Evolutionary conservation across 2,329 filamentous ascomycete species (phyloP), one percentile per base, ranked within the genome.

Genomic region (Beauveria scarabaeidicola): DNA sequence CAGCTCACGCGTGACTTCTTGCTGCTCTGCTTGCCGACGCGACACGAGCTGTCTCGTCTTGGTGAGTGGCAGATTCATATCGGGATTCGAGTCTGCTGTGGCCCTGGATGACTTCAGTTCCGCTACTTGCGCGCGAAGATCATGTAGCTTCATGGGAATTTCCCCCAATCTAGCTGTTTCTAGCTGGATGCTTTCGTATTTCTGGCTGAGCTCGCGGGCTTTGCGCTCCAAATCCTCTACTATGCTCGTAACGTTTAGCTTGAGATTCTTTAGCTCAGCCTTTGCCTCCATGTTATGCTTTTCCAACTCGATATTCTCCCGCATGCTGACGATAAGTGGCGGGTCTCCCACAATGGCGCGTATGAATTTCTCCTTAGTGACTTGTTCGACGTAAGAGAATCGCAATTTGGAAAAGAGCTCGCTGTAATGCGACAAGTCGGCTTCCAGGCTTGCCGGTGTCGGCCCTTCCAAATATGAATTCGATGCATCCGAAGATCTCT

Each of bases 321-420:
- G 82, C 47, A 87, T 84, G 44, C 87, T 87, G 61, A 96, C 89
- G 50, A 97, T 88, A 17, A 92, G 80, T 0, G 93, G 94, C 52
- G 92, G 91, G 63, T 96, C 90, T 63, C 90, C 91, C 17, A 95
- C 91, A 66, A 97, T 95, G 64, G 90, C 87, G 65, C 91, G 90
- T 58, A 99, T 87, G 73, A 97, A 97, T 69, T 96, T 96, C 73
- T 99, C 94, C 75, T 97, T 99, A 48, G 93, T 97, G 63, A 97
- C 91, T 78, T 97, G 94, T 75, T 99, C 94, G 66, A 97, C 89
- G 74, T 97, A 97, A 64, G 90, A 95, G 78, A 97, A 97, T 66
- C 93, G 90, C 43, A 97, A 81, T 76, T 99, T 97, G 46, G 91
- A 88, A 74, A 97, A 99, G 21, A 97, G 83, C 74, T 97, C 92